Base-by-base conservation (phyloP, 2,329 filamentous ascomycete species). In the Raffaelea arxii region DNA sequence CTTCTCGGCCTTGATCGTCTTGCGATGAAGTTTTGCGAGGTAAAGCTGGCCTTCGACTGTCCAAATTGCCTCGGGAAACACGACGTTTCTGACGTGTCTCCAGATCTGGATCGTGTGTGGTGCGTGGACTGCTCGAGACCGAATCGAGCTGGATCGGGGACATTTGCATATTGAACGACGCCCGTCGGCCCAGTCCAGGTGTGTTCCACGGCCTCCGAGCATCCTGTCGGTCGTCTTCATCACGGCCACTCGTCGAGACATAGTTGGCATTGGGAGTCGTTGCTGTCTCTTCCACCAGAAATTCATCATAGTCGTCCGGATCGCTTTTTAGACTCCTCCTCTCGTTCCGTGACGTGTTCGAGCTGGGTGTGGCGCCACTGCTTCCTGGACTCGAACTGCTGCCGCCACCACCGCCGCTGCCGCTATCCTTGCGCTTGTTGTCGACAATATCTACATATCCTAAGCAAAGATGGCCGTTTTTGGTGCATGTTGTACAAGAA, bases 401-500 rank as follows among this genome's bases (percentile, higher is more conserved):
- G 23, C 18, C 23, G 16, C 22, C 4, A 19, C 21, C 12, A 3
- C 25, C 19, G 37, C 16, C 37, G 21, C 4, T 19, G 37, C 11
- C 10, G 19, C 47, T 51, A 4, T 45, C 51, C 6, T 49, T 46
- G 4, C 63, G 58, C 47, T 58, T 65, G 57, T 67, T 72, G 47
- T 74, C 73, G 42, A 62, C 53, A 3, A 68, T 58, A 49, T 82
- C 80, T 18, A 69, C 74, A 57, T 86, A 87, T 25, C 84, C 83
- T 32, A 82, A 64, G 59, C 84, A 88, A 16, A 67, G 65, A 57
- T 87, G 82, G 10, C 80, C 79, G 57, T 84, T 84, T 55, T 84
- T 83, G 49, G 75, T 72, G 56, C 84, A 88, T 11, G 84, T 87
- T 49, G 80, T 82, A 63, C 84, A 87, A 19, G 74, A 66, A 48